Base-by-base conservation (phyloP, 441 rosid genomes). In the Brassica balearica region DNA sequence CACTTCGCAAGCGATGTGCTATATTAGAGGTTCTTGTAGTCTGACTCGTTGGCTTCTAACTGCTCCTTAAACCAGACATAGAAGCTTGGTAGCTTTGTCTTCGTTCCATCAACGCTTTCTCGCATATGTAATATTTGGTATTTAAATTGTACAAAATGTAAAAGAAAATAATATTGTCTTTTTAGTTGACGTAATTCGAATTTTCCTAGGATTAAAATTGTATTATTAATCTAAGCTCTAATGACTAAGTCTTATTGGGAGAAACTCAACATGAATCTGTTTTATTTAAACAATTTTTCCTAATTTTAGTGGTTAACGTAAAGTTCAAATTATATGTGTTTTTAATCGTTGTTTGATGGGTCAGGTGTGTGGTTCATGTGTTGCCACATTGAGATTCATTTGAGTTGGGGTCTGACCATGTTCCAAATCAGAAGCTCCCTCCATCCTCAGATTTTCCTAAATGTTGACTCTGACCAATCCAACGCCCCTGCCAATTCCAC, bases 391-490 rank as follows among this genome's bases (percentile, higher is more conserved):
- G 96, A 92, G 66, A 84, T 79, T 29, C 94, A 92, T 82, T 19
- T 84, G 67, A 92, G 92, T 77, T 92, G 94, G 97, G 92, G 97
- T 6, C 68, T 90, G 76, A 55, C 81, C 56, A 87, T 92, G 97
- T 87, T 53, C 92, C 91, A 3, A 84, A 85, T 77, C 89, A 90
- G 83, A 90, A 92, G 82, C 72, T 93, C 65, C 91, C 38, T 46
- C 93, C 93, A 34, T 96, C 98, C 2, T 81, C 89, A 3, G 97
- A 92, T 85, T 89, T 85, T 41, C 98, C 98, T 65, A 89, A 85
- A 73, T 94, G 97, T 81, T 89, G 85, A 88, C 48, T 46, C 59
- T 70, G 72, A 77, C 71, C 2, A 12, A 77, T 77, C 77, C 67
- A 72, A 77, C 17, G 74, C 6, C 65, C 70, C 67, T 55, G 1